Conservation (phyloP, 139 green algal genomes). For the Chlorella sp. region DNA sequence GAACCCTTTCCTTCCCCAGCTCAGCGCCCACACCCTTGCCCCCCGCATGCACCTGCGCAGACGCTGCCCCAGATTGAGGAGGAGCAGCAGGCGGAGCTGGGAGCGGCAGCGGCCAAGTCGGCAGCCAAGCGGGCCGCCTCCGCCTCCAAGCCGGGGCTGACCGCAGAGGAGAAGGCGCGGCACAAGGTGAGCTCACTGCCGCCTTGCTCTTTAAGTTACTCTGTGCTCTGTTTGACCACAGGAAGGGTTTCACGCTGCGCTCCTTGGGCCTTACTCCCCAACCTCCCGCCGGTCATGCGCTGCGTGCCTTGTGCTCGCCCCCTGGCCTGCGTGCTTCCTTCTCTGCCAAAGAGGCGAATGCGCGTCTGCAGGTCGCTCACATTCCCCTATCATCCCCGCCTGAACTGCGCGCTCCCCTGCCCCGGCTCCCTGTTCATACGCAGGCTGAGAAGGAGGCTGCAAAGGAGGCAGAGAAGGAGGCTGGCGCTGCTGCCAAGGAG, state of each 20-base stretch:
- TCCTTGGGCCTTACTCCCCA: too few relatives aligned
- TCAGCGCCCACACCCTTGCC: too few relatives aligned
- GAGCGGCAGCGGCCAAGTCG: constrained; percentile 5
- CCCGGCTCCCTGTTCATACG: neutral
- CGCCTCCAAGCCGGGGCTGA: neutral
- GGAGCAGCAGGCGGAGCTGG: constrained; percentile 1
- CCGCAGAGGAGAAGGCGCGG: constrained; percentile 24
- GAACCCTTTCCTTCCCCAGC: too few relatives aligned
- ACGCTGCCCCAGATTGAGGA: constrained; percentile 3
- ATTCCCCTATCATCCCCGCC: neutral
- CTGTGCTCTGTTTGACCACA: too few relatives aligned
- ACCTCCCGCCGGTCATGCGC: too few relatives aligned
- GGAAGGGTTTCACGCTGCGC: too few relatives aligned
- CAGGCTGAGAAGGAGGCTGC: constrained; percentile 43
- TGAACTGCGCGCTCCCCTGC: neutral
- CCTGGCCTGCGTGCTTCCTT: too few relatives aligned
- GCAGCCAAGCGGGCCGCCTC: neutral
- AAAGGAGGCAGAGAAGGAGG: constrained; percentile 20
- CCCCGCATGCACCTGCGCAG: neutral
- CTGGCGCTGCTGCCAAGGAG: constrained; percentile 37
- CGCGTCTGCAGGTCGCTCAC: too few relatives aligned
- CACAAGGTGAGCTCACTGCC: constrained; percentile 16
- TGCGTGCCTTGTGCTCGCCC: too few relatives aligned
- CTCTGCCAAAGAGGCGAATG: neutral
- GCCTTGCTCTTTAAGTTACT: too few relatives aligned